These are phyloP conservation scores for Cryptococcus maquisensis DNA, from an alignment of 1,284 basidiomycete species.

Conservation along the genomic window DNA sequence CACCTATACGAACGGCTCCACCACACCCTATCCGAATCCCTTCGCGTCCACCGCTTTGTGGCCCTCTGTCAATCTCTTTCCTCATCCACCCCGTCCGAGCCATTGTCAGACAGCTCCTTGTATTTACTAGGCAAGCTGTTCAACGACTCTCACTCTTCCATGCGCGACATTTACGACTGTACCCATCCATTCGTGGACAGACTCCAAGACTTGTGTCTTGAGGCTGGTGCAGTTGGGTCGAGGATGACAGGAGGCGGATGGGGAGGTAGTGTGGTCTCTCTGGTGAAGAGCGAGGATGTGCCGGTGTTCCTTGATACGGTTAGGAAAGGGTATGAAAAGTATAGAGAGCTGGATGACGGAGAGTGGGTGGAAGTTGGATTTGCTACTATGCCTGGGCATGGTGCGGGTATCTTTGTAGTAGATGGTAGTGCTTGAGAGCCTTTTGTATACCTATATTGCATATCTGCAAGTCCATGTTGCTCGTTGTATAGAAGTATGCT, in stretches of 20 bases:
- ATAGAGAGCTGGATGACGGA: constrained; percentile 59
- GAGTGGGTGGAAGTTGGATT: constrained; percentile 67
- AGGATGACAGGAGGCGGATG: constrained; percentile 61
- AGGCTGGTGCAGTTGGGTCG: constrained; percentile 70
- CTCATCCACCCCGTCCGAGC: neutral
- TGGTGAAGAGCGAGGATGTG: constrained; percentile 66
- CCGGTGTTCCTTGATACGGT: constrained; percentile 64
- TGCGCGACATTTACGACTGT: constrained; percentile 66
- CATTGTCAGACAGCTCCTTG: neutral
- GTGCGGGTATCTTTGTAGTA: constrained; percentile 55
- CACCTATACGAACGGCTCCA: constrained; percentile 72
- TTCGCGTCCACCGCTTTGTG: constrained; percentile 72
- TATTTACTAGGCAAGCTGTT: constrained; percentile 63
- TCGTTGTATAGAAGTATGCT: no score
- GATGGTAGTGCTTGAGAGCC: neutral
- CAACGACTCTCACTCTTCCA: constrained; percentile 70
- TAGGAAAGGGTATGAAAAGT: constrained; percentile 60
- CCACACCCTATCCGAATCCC: constrained; percentile 70
- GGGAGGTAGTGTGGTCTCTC: constrained; percentile 83
- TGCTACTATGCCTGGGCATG: constrained; percentile 76
- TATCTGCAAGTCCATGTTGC: no score
- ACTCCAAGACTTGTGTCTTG: constrained; percentile 57
- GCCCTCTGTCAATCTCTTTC: constrained; percentile 55
- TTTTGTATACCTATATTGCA: no score
- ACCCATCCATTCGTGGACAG: constrained; percentile 72